Evolutionary conservation across 129 eudicot genomes (phyloP), one percentile per base, ranked within the genome.

Genomic region (Mikania micrantha): DNA sequence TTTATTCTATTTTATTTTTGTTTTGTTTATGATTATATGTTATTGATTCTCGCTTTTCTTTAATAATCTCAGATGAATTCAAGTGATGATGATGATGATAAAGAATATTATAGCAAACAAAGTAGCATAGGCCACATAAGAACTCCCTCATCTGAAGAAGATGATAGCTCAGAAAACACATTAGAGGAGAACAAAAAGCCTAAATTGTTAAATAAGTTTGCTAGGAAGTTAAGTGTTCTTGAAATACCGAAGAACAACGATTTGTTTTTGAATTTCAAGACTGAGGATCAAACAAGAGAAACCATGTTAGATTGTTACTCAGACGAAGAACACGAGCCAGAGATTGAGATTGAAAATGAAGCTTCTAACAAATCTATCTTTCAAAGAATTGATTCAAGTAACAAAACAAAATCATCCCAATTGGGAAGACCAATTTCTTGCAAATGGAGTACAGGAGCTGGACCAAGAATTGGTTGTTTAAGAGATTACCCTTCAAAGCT

Each of bases 361-460:
- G 71, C 80, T 35, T 76, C 85, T 9, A 80, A 82, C 39, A 88
- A 84, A 75, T 69, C 73, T 1, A 77, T 84, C 57, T 79, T 82
- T 7, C 64, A 75, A 67, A 78, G 95, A 66, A 88, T 81, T 13
- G 82, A 79, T 73, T 89, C 96, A n/a, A 90, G 78, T 49, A 89
- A 88, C 48, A 79, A 66, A 69, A 74, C 60, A 62, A 83, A 74
- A 28, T 89, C 97, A 0, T 88, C 29, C 69, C 87, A 86, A 38
- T 60, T 88, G 60, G 95, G 92, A 36, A 82, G 85, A 54, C 91
- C 88, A 59, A 71, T 88, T 20, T 86, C 95, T 2, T 80, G 88
- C 74, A 86, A 77, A 76, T 94, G 99, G 99, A 86, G 95, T 68
- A 89, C 99, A 0, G 99, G 99, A 61, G 99, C 90, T 12, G 99